These are phyloP conservation scores for Forsythia suspensa DNA, from an alignment of 257 asterid species.

Conservation along the genomic window DNA sequence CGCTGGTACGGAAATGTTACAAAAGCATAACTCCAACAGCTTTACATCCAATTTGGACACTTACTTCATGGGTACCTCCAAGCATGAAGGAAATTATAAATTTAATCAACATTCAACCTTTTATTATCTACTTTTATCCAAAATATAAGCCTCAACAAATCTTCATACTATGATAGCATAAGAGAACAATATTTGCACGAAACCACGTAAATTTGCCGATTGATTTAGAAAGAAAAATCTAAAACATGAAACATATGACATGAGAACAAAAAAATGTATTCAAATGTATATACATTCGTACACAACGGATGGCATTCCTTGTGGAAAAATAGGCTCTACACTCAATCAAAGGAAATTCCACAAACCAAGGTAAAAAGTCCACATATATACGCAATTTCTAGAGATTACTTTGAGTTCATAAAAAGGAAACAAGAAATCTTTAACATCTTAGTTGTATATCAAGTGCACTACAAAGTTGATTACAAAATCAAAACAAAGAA, in stretches of 20 bases:
- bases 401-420: too few species aligned
- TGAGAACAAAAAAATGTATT: too few species aligned
- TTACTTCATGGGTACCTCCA: constrained; percentile 99
- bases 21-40: constrained; percentile 16
- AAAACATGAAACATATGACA: background rate
- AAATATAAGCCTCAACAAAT: too few species aligned
- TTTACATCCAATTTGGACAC: constrained; percentile 34
- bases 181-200: background rate
- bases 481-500: too few species aligned
- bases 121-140: background rate
- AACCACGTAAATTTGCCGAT: background rate
- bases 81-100: background rate
- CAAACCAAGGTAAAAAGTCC: background rate
- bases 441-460: too few species aligned
- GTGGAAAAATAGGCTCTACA: background rate
- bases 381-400: background rate
- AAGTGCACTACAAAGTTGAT: too few species aligned
- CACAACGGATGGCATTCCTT: background rate
- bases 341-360: background rate
- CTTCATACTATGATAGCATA: background rate
- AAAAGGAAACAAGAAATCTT: too few species aligned
- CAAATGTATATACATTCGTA: background rate
- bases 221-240: background rate
- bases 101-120: background rate
- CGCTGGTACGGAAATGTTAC: constrained; percentile 4